Percentiles rank a stretch among this genome's conserved stretches.
phyloP scores from a whole-genome alignment of 164 flowering plant species.

The Annona cherimola region DNA sequence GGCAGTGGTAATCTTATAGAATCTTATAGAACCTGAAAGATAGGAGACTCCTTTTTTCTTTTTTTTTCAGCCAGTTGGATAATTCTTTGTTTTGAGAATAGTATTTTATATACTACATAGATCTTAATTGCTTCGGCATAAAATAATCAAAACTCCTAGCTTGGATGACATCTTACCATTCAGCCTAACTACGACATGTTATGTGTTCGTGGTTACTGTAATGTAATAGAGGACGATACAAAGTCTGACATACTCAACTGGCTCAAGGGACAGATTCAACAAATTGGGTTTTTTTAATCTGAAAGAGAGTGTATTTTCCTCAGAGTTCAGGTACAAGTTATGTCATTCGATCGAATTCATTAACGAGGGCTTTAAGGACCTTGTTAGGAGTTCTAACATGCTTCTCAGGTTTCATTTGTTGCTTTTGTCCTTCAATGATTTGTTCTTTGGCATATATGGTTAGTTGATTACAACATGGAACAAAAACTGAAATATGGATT shows the following conservation, averaged over 20 bases:
- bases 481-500: background rate
- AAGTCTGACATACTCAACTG: constrained; percentile 42
- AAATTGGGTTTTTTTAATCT: constrained; percentile 52
- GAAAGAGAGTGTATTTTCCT: constrained; percentile 70
- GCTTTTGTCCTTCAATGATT: no score
- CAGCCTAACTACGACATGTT: constrained; percentile 54
- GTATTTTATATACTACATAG: background rate
- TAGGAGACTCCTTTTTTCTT: no score
- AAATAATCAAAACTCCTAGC: background rate
- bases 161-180: background rate
- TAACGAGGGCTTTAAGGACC: background rate
- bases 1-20: constrained; percentile 48
- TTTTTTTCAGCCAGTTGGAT: background rate
- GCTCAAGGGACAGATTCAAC: constrained; percentile 48
- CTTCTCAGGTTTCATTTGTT: background rate
- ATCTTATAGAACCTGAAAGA: background rate
- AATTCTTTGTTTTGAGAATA: background rate
- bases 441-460: no score
- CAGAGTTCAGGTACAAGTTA: constrained; percentile 41
- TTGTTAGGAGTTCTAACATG: background rate
- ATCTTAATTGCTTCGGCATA: background rate
- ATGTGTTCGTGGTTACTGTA: constrained; percentile 92
- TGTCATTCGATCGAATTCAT: background rate
- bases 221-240: constrained; percentile 39
- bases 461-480: background rate